Evolutionary conservation across 148 eudicot species (phyloP).

Genomic region (Camellia lanceoleosa): DNA sequence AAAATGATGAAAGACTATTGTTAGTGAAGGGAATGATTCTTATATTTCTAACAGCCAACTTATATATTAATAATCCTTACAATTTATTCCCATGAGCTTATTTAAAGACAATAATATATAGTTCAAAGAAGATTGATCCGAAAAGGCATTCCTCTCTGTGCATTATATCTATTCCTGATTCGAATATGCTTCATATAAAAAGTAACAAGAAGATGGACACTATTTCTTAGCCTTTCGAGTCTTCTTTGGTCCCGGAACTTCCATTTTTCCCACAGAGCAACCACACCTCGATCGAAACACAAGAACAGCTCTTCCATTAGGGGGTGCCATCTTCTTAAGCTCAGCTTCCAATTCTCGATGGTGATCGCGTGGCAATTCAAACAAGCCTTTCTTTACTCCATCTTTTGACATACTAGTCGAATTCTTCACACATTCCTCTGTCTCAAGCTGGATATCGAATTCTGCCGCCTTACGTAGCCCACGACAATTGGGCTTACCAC

Average conservation of each 20-base stretch:
- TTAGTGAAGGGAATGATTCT: neutral
- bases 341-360: constrained; percentile 73
- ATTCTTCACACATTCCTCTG: constrained; percentile 62
- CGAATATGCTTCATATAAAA: neutral
- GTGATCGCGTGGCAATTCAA: constrained; percentile 65
- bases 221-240: constrained; percentile 74
- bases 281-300: constrained; percentile 78
- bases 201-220: constrained; percentile 10
- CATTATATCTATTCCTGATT: neutral
- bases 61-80: constrained; percentile 26
- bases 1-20: neutral
- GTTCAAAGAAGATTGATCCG: neutral
- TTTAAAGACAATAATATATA: neutral
- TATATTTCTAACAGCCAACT: constrained; percentile 23
- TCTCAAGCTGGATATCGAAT: constrained; percentile 78
- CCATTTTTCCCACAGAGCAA: constrained; percentile 83
- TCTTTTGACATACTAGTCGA: constrained; percentile 32
- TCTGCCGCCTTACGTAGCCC: constrained; percentile 72
- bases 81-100: constrained; percentile 31
- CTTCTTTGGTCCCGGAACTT: constrained; percentile 73
- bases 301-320: constrained; percentile 81
- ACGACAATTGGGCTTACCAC: constrained; percentile 68
- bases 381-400: constrained; percentile 56
- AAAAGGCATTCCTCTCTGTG: neutral
- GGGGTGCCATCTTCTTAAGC: constrained; percentile 84